Percentiles rank a stretch among this genome's conserved stretches.
phyloP scores from a whole-genome alignment of 2,329 filamentous ascomycete genomes.

The Zarea fungicola region DNA sequence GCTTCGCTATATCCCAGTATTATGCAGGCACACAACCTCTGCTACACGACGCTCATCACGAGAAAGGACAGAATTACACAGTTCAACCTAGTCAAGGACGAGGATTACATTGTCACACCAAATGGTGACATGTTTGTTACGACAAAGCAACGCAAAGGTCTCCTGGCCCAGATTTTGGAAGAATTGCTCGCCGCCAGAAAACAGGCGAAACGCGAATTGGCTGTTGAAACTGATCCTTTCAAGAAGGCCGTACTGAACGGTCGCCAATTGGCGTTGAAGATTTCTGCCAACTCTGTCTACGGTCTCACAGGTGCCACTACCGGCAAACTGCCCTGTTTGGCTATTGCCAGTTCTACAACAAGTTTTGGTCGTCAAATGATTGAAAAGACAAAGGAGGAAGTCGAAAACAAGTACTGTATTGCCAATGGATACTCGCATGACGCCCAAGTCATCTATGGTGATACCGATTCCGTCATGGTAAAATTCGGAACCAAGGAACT shows the following conservation, averaged over 20 bases:
- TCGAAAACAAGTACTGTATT: constrained; percentile 83
- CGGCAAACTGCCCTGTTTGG: constrained; percentile 89
- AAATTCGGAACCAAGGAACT: constrained; percentile 92
- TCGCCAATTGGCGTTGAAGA: constrained; percentile 90
- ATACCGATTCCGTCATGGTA: constrained; percentile 99
- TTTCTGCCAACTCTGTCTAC: constrained; percentile 97
- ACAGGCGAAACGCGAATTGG: constrained; percentile 85
- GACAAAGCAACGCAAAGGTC: constrained; percentile 78
- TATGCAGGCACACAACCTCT: constrained; percentile 97
- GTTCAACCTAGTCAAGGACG: constrained; percentile 72
- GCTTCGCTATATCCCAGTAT: constrained; percentile 98
- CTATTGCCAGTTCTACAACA: constrained; percentile 94
- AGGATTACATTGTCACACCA: constrained; percentile 94
- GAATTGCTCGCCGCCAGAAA: constrained; percentile 90
- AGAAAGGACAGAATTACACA: constrained; percentile 67
- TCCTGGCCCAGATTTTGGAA: constrained; percentile 92
- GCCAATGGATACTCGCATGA: constrained; percentile 93
- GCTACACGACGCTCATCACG: constrained; percentile 89
- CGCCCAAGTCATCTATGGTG: constrained; percentile 95
- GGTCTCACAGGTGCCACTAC: constrained; percentile 94
- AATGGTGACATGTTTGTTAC: constrained; percentile 94
- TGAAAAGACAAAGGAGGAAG: constrained; percentile 94
- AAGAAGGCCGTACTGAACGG: constrained; percentile 97
- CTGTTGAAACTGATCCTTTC: constrained; percentile 86
- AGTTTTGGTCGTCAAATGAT: constrained; percentile 99